A percentile compares a stretch with the other conserved stretches of the same genome.
These are phyloP conservation scores for Aspergillus mulundensis DNA, from an alignment of 495 filamentous ascomycete genomes.

Conservation along the genomic window DNA sequence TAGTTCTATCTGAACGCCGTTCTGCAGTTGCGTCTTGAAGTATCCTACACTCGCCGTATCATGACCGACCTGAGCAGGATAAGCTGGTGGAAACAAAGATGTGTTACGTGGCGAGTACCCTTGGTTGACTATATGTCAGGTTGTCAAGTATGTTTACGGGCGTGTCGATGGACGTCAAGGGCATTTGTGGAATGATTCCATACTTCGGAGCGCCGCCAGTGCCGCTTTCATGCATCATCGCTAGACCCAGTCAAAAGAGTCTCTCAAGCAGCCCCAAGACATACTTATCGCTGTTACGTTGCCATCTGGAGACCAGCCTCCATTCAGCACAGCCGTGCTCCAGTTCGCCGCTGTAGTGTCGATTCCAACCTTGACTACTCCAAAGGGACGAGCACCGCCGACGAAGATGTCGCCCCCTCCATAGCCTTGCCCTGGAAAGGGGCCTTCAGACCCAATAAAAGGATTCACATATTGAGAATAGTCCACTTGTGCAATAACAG, in stretches of 20 bases:
- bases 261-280: not conserved
- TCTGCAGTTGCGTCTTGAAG: constrained; percentile 54
- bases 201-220: constrained; percentile 69
- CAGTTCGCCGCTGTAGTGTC: constrained; percentile 54
- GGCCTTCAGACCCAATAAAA: constrained; percentile 36
- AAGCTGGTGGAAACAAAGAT: not conserved
- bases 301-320: constrained; percentile 56
- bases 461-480: constrained; percentile 47
- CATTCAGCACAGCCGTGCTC: constrained; percentile 44
- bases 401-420: constrained; percentile 66
- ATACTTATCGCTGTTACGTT: constrained; percentile 57
- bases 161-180: constrained; percentile 32
- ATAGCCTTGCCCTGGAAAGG: constrained; percentile 25
- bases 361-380: constrained; percentile 63
- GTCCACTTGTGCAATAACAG: constrained; percentile 22
- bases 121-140: constrained; percentile 36
- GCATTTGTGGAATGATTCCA: constrained; percentile 63
- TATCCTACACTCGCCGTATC: constrained; percentile 57
- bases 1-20: constrained; percentile 54
- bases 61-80: constrained; percentile 25
- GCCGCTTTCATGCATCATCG: constrained; percentile 66
- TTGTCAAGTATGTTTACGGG: constrained; percentile 41
- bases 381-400: constrained; percentile 60
- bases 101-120: constrained; percentile 12
- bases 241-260: constrained; percentile 3